These are phyloP conservation scores for Camelina laxa DNA, from an alignment of 345 rosid genomes.

Conservation along the genomic window DNA sequence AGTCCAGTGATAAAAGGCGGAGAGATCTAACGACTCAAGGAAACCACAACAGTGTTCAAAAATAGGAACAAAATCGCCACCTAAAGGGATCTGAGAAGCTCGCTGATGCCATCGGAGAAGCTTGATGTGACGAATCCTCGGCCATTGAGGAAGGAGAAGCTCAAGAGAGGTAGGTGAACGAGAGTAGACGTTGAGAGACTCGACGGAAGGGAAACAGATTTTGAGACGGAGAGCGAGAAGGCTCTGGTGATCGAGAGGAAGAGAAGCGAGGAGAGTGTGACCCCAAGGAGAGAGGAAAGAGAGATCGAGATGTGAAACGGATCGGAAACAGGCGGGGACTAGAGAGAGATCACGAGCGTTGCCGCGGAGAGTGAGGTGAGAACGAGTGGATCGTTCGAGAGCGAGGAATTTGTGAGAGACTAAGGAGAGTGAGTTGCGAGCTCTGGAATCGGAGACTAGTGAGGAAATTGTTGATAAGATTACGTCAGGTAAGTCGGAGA, in stretches of 20 bases:
- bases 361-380: constrained; percentile 83
- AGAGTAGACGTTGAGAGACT: constrained; percentile 58
- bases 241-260: constrained; percentile 50
- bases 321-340: constrained; percentile 69
- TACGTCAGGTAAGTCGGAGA: constrained; percentile 75
- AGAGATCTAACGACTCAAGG: constrained; percentile 62
- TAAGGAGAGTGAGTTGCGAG: constrained; percentile 77
- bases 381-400: constrained; percentile 77
- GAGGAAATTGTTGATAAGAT: constrained; percentile 61
- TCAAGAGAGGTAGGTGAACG: constrained; percentile 61
- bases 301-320: constrained; percentile 72
- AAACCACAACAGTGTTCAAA: constrained; percentile 54
- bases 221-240: constrained; percentile 62
- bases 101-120: constrained; percentile 92
- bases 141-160: constrained; percentile 74
- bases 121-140: constrained; percentile 55
- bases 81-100: constrained; percentile 45
- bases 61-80: constrained; percentile 62
- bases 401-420: constrained; percentile 67
- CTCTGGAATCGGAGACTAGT: constrained; percentile 60
- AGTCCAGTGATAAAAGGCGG: constrained; percentile 85
- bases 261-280: constrained; percentile 53
- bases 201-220: constrained; percentile 58
- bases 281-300: constrained; percentile 94
- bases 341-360: constrained; percentile 68